These are phyloP conservation scores for Saussurea involucrata DNA, from an alignment of 129 eudicot genomes.

Conservation along the genomic window DNA sequence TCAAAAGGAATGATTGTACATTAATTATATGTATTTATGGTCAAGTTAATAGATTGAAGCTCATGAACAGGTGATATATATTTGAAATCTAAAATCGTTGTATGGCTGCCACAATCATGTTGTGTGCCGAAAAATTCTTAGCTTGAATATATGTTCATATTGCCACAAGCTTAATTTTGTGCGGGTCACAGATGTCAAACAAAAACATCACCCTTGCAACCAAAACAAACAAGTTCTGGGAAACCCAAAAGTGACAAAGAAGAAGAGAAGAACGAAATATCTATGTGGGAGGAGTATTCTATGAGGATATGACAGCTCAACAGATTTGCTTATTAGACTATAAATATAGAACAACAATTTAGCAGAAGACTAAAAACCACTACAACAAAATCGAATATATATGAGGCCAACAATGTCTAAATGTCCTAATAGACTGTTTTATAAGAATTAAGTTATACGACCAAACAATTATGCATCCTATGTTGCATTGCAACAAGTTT, in stretches of 20 bases:
- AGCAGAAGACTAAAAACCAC: no score
- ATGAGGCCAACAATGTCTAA: no score
- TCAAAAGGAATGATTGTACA: slow-evolving; percentile 44
- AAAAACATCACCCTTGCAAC: neutral
- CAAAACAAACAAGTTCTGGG: neutral
- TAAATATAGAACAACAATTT: no score
- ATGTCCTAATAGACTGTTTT: no score
- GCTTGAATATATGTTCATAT: neutral
- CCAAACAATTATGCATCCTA: no score
- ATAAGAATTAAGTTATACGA: no score
- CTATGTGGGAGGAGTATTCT: no score
- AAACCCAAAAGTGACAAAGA: neutral
- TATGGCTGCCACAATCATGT: no score
- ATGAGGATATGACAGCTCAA: no score
- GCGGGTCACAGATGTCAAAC: neutral
- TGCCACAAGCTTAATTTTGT: neutral
- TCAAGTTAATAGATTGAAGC: slow-evolving; percentile 3
- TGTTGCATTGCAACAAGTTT: no score
- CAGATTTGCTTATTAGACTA: no score
- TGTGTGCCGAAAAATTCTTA: neutral
- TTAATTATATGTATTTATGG: slow-evolving; percentile 17
- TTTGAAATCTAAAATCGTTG: neutral
- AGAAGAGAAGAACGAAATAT: neutral
- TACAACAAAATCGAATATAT: no score
- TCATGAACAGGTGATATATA: neutral